Evolutionary conservation across 2,329 filamentous ascomycete species (phyloP).

Genomic region (Stenocarpella maydis): DNA sequence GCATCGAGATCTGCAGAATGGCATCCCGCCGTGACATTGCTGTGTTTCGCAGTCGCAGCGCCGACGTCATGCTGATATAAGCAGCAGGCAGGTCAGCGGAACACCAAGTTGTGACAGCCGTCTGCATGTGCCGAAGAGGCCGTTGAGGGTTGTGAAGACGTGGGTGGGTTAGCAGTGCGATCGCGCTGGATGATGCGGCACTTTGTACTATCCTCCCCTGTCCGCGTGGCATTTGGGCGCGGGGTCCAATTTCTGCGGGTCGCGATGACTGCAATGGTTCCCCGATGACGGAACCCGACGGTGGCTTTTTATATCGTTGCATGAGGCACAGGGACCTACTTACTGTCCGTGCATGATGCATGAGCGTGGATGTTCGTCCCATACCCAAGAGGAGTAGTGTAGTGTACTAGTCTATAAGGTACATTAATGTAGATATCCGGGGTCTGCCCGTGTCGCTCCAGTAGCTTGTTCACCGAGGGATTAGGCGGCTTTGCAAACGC

Average conservation of each 20-base stretch:
- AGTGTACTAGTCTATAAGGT: too few relatives aligned
- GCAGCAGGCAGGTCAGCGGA: background rate
- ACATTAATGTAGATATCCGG: background rate
- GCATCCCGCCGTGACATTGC: slow-evolving; percentile 14
- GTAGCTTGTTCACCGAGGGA: background rate
- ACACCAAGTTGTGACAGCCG: background rate
- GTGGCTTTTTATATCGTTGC: background rate
- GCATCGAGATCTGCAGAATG: slow-evolving; percentile 26
- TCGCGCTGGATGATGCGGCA: background rate
- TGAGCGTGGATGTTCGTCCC: background rate
- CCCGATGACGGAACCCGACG: background rate
- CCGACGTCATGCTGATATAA: slow-evolving; percentile 25
- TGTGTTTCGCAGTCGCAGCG: background rate
- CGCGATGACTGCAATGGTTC: background rate
- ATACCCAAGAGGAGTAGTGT: background rate
- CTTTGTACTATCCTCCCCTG: slow-evolving; percentile 2
- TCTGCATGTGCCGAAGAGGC: background rate
- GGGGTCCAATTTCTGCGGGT: background rate
- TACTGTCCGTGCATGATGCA: background rate
- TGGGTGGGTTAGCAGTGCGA: background rate
- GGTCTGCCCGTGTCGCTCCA: background rate
- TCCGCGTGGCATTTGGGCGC: background rate
- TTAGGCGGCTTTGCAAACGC: background rate
- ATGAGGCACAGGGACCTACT: background rate
- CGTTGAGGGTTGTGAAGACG: background rate